Base-by-base conservation (phyloP, 2,329 filamentous ascomycete species). In the Xylariaceae sp. region DNA sequence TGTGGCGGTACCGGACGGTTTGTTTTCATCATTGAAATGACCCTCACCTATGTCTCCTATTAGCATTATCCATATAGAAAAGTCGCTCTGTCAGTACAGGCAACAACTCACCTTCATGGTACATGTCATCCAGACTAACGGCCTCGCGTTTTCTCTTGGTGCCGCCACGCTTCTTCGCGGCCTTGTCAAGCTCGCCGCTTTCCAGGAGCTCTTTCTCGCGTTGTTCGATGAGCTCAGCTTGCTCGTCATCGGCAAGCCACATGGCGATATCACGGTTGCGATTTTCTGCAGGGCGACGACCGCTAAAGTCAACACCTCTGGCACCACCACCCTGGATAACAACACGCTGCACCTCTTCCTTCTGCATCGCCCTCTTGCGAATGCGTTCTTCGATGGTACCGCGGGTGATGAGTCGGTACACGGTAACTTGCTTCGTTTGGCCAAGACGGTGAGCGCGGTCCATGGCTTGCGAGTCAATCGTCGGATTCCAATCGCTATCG, bases 401-500 rank as follows among this genome's bases (percentile, higher is more conserved):
- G 44, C 90, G 87, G 0, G 94, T 99, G 73, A 99, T 97, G 68
- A 99, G 86, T 61, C 94, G 89, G 73, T 97, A 99, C 8, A 99
- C 94, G 0, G 91, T 96, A 55, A 99, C 94, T 73, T 99, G 94
- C 63, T 84, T 84, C 2, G 92, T 97, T 72, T 99, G 92, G 48
- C 94, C 94, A 37, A 99, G 83, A 81, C 94, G 89, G 83, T 99
- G 94, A 9, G 94, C 94, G 71, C 94, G 88, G 72, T 99, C 94
- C 94, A 97, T 97, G 72, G 94, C 94, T 72, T 99, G 94, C 51
- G 89, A 95, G 71, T 99, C 94, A 67, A 97, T 97, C 3, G 94
- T 97, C 0, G 94, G 94, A 71, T 99, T 99, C 94, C 94, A 99
- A 72, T 99, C 94, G 8, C 90, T 95, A 70, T 99, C 94, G 79